A percentile compares a stretch with the other conserved stretches of the same genome.
Evolutionary conservation across 345 rosid genomes (phyloP).

Genomic region (Murraya paniculata): DNA sequence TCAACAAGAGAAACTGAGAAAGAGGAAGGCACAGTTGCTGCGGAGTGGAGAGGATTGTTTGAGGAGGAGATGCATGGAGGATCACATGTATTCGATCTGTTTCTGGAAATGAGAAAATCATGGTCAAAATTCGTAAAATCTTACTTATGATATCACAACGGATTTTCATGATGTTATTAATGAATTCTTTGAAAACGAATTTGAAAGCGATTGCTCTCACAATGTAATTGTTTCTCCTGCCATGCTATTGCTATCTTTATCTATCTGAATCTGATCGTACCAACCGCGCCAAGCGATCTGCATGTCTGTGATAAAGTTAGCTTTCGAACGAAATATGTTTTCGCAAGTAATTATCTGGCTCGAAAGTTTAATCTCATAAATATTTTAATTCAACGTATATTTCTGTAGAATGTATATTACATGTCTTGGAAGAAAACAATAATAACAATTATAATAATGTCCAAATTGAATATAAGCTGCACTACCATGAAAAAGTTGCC

Average conservation of each 20-base stretch:
- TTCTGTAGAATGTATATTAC: no score
- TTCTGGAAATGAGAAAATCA: conserved; percentile 12
- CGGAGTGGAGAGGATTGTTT: no score
- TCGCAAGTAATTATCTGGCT: not conserved
- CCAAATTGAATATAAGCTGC: not conserved
- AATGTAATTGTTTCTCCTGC: not conserved
- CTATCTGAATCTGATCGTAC: not conserved
- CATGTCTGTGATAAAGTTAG: not conserved
- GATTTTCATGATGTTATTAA: not conserved
- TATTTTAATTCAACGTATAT: not conserved
- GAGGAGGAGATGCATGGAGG: no score
- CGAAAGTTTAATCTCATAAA: not conserved
- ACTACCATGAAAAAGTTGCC: not conserved
- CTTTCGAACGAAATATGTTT: no score
- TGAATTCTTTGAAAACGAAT: not conserved
- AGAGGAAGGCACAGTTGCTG: not conserved
- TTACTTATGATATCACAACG: not conserved
- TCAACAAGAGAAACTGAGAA: not conserved
- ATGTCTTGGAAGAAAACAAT: no score
- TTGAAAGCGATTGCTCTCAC: not conserved
- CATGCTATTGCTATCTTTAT: not conserved
- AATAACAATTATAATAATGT: not conserved
- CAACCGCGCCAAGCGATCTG: not conserved
- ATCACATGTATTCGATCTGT: conserved; percentile 11
- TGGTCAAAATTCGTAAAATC: conserved; percentile 8